These are phyloP conservation scores for Quercus phellos DNA, from an alignment of 331 rosid species.

Conservation along the genomic window DNA sequence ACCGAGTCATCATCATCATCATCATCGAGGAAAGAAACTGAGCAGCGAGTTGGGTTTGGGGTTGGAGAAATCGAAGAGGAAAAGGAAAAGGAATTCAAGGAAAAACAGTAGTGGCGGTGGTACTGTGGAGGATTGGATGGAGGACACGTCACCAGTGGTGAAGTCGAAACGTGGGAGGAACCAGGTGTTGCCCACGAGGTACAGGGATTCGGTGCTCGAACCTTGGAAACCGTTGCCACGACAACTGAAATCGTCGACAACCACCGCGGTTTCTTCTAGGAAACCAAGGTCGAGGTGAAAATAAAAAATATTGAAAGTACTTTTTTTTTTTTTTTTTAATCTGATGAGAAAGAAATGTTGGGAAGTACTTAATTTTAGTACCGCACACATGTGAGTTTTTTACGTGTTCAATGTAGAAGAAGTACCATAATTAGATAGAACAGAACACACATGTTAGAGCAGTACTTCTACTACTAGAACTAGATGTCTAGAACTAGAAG, in stretches of 20 bases:
- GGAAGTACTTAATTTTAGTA: too few species aligned
- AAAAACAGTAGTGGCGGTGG: conserved; percentile 6
- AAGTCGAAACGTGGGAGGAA: conserved; percentile 45
- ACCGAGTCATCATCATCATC: conserved; percentile 10
- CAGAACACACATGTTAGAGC: not conserved
- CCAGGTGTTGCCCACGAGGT: conserved; percentile 36
- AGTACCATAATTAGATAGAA: not conserved
- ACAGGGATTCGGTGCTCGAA: conserved; percentile 45
- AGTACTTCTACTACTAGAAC: too few species aligned
- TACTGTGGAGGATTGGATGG: conserved; percentile 25
- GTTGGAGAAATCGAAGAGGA: not conserved
- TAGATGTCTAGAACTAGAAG: too few species aligned
- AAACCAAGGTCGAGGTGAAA: conserved; percentile 12
- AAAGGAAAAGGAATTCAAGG: conserved; percentile 8
- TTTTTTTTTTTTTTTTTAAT: too few species aligned
- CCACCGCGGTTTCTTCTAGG: conserved; percentile 16
- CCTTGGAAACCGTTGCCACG: conserved; percentile 34
- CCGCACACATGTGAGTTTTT: not conserved
- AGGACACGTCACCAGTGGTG: conserved; percentile 41
- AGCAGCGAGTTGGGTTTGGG: conserved; percentile 10
- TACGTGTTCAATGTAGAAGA: not conserved
- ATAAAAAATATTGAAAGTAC: too few species aligned
- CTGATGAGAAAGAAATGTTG: too few species aligned
- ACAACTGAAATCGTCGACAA: conserved; percentile 18
- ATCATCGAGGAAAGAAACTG: not conserved